Evolutionary conservation across 2,329 filamentous ascomycete genomes (phyloP).

Genomic region (Alternaria infectoria): DNA sequence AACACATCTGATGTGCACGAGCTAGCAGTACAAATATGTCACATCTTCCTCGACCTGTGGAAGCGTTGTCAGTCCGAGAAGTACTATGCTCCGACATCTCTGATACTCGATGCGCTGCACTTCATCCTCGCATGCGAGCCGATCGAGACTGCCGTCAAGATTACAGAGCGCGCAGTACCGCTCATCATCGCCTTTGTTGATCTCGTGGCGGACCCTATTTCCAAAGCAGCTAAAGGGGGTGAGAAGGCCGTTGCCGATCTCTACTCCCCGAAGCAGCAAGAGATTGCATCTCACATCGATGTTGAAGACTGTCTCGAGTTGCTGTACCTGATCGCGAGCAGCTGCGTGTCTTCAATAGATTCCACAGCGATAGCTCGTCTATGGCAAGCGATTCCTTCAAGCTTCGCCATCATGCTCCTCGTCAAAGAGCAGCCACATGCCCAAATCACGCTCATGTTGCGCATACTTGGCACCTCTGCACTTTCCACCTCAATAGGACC

Average conservation of each 20-base stretch:
- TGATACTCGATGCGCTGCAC: conserved; percentile 69
- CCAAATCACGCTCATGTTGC: conserved; percentile 69
- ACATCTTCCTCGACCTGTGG: conserved; percentile 72
- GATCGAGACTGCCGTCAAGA: conserved; percentile 62
- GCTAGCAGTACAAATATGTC: conserved; percentile 69
- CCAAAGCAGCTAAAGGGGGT: conserved; percentile 42
- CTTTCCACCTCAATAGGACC: conserved; percentile 70
- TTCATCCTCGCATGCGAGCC: conserved; percentile 70
- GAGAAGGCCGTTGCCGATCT: conserved; percentile 33
- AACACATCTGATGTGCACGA: conserved; percentile 57
- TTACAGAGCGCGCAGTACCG: conserved; percentile 63
- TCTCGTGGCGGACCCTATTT: conserved; percentile 60
- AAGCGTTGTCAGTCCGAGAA: conserved; percentile 68
- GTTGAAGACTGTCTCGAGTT: conserved; percentile 69
- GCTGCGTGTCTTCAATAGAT: conserved; percentile 56
- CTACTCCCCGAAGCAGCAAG: conserved; percentile 47
- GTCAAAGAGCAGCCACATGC: conserved; percentile 68
- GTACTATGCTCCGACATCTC: conserved; percentile 67
- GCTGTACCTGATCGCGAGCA: conserved; percentile 68
- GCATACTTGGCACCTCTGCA: conserved; percentile 70
- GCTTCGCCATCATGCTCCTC: conserved; percentile 71
- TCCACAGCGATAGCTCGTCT: conserved; percentile 58
- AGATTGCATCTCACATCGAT: conserved; percentile 66
- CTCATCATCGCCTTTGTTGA: conserved; percentile 56
- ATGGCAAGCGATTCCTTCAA: conserved; percentile 71